Conservation (phyloP, 495 filamentous ascomycete species). For the Schizothecium vesticola region DNA sequence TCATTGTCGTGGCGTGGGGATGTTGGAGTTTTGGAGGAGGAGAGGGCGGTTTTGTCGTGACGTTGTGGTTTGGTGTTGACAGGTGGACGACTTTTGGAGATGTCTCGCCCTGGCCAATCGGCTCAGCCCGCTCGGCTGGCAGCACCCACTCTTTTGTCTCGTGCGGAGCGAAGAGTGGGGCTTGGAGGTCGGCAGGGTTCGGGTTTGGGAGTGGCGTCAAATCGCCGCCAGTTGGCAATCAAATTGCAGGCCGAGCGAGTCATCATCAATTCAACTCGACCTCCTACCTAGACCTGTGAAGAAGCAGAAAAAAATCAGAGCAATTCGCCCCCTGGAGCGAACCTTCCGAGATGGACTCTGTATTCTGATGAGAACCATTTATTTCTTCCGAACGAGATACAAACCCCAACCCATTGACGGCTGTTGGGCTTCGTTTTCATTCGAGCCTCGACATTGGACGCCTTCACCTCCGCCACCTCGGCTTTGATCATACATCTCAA, state of each 20-base stretch:
- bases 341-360: not conserved
- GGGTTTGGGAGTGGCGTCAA: not conserved
- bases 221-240: not conserved
- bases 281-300: not conserved
- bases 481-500: not conserved
- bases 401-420: not conserved
- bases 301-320: not conserved
- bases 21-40: not conserved
- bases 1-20: not conserved
- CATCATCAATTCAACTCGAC: not conserved
- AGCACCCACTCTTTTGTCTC: not conserved
- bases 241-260: not conserved
- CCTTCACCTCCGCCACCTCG: not conserved
- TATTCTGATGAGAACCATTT: not conserved
- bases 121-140: constrained; percentile 13
- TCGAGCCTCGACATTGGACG: not conserved
- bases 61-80: not conserved
- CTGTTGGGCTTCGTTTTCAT: not conserved
- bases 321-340: not conserved
- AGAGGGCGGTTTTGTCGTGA: not conserved
- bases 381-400: not conserved
- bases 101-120: constrained; percentile 13
- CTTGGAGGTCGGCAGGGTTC: not conserved
- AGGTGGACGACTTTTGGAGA: not conserved
- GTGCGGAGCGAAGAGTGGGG: not conserved